A percentile compares a stretch with the other conserved stretches of the same genome.
phyloP scores from a whole-genome alignment of 2,329 filamentous ascomycete species.

The Phialocephala subalpina region DNA sequence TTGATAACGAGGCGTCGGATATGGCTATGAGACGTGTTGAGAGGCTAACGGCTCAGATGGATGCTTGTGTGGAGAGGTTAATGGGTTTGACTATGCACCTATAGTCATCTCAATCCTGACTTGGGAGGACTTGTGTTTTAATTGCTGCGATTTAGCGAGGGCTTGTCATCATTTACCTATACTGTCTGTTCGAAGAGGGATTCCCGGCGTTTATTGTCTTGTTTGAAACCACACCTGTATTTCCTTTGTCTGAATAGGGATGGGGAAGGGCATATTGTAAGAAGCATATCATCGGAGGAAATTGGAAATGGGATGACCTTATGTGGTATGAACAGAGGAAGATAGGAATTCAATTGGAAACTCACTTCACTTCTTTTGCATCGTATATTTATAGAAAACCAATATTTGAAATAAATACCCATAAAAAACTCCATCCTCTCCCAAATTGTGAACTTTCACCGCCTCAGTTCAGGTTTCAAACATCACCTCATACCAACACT shows the following conservation, averaged over 20 bases:
- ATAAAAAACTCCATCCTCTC: background rate
- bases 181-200: conserved; percentile 8
- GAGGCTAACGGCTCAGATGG: conserved; percentile 37
- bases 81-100: conserved; percentile 36
- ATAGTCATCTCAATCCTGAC: conserved; percentile 21
- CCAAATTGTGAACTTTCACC: too few relatives aligned
- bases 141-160: conserved; percentile 35
- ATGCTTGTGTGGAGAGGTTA: conserved; percentile 38
- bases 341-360: background rate
- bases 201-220: conserved; percentile 17
- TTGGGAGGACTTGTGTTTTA: conserved; percentile 12
- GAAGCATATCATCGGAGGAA: background rate
- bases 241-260: conserved; percentile 11
- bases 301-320: background rate
- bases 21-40: conserved; percentile 35
- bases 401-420: background rate
- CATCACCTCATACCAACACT: background rate
- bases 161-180: background rate
- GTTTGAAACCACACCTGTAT: background rate
- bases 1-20: conserved; percentile 57
- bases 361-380: background rate
- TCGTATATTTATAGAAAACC: background rate
- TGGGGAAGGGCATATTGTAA: background rate
- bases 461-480: too few relatives aligned
- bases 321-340: background rate